Evolutionary conservation across 305 asterid species (phyloP).

Genomic region (Fraxinus baroniana): DNA sequence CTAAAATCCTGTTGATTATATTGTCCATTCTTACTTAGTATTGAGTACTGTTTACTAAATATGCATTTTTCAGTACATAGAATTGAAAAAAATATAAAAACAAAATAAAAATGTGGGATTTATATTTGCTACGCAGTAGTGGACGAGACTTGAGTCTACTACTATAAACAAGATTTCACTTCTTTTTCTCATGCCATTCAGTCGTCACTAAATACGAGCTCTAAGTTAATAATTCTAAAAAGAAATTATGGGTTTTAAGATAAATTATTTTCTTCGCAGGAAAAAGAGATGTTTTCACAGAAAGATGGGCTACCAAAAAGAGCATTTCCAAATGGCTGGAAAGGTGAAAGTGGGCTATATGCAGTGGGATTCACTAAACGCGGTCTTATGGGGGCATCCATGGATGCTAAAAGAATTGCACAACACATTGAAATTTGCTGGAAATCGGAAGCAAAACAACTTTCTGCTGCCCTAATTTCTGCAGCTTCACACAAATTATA

Average conservation of each 20-base stretch:
- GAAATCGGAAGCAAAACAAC: conserved; percentile 32
- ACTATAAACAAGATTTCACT: not conserved
- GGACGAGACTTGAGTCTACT: not conserved
- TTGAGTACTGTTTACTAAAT: too few relatives aligned
- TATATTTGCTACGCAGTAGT: not conserved
- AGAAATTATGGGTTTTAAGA: not conserved
- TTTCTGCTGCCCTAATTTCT: conserved; percentile 14
- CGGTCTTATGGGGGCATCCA: conserved; percentile 93
- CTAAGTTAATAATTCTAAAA: not conserved
- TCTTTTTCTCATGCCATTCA: not conserved
- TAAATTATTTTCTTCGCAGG: conserved; percentile 35
- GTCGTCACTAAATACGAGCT: not conserved
- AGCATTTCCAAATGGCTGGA: conserved; percentile 96
- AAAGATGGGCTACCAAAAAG: conserved; percentile 83
- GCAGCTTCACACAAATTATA: not conserved
- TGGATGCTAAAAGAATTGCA: conserved; percentile 86
- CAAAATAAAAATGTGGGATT: not conserved
- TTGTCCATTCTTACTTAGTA: not conserved
- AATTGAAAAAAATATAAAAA: too few relatives aligned
- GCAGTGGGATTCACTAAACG: conserved; percentile 98
- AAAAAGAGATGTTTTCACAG: conserved; percentile 74
- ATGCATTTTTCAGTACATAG: not conserved
- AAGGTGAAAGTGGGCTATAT: conserved; percentile 81
- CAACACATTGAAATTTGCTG: conserved; percentile 52
- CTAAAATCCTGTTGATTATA: not conserved